Conservation (phyloP, 176 grass and related monocot genomes). For the Paspalum vaginatum region DNA sequence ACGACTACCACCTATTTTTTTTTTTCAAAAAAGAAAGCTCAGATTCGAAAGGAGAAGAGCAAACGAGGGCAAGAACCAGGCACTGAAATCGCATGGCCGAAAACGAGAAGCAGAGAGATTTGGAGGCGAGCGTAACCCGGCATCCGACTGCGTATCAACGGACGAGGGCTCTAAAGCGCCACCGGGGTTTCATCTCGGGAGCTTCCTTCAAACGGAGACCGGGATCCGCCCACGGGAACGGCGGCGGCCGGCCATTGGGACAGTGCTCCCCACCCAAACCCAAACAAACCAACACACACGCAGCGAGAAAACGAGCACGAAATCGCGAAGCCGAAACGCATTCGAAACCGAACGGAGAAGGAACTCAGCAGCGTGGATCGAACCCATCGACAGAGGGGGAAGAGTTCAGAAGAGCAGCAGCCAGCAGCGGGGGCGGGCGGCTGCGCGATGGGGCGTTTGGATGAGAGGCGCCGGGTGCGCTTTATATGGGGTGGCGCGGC, state of each 20-base stretch:
- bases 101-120: background rate
- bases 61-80: background rate
- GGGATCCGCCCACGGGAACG: background rate
- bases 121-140: constrained; percentile 70
- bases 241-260: constrained; percentile 25
- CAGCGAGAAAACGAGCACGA: too few relatives aligned
- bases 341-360: too few relatives aligned
- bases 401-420: too few relatives aligned
- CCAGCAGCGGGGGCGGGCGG: too few relatives aligned
- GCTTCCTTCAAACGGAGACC: background rate
- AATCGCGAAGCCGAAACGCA: too few relatives aligned
- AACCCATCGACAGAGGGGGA: too few relatives aligned
- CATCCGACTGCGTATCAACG: constrained; percentile 25
- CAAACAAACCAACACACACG: background rate
- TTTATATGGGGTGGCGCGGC: too few relatives aligned
- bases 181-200: constrained; percentile 45
- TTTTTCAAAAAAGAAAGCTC: background rate
- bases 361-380: too few relatives aligned
- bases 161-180: constrained; percentile 70
- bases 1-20: rapidly evolving
- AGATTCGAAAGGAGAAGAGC: too few relatives aligned
- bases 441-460: too few relatives aligned
- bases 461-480: too few relatives aligned
- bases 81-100: too few relatives aligned
- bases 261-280: constrained; percentile 7